phyloP scores from a whole-genome alignment of 2,329 filamentous ascomycete species.

The Nannizziopsis barbatae region DNA sequence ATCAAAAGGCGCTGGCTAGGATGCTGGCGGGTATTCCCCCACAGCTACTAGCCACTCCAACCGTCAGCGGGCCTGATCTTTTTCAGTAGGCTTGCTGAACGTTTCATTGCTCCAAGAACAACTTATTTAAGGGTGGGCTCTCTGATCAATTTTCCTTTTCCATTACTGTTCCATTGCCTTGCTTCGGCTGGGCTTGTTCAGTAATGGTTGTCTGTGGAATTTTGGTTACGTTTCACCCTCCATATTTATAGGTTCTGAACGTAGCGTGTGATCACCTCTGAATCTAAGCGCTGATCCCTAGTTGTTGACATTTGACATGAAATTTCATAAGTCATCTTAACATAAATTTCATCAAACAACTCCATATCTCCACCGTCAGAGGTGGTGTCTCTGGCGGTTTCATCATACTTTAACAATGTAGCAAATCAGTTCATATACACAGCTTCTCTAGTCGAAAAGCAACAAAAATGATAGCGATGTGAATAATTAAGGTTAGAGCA shows the following conservation, averaged over 20 bases:
- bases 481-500: slow-evolving; percentile 35
- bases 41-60: background rate
- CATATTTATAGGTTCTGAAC: slow-evolving; percentile 10
- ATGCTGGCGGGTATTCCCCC: no score
- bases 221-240: slow-evolving; percentile 22
- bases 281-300: no score
- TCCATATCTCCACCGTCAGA: no score
- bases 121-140: slow-evolving; percentile 10
- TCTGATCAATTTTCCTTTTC: slow-evolving; percentile 15
- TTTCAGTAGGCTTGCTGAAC: slow-evolving; percentile 2
- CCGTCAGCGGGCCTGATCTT: background rate
- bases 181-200: background rate
- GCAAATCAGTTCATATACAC: background rate
- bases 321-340: background rate
- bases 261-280: background rate
- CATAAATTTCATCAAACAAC: no score
- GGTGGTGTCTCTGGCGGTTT: background rate
- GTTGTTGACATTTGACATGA: background rate
- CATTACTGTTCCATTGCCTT: background rate
- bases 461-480: slow-evolving; percentile 36
- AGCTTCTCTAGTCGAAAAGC: slow-evolving; percentile 30
- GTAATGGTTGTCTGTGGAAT: slow-evolving; percentile 10
- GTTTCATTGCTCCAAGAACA: slow-evolving; percentile 15
- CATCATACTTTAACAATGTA: no score
- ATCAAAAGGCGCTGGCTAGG: background rate